phyloP scores from a whole-genome alignment of 106 monocot genomes.

The Triglochin maritima region DNA sequence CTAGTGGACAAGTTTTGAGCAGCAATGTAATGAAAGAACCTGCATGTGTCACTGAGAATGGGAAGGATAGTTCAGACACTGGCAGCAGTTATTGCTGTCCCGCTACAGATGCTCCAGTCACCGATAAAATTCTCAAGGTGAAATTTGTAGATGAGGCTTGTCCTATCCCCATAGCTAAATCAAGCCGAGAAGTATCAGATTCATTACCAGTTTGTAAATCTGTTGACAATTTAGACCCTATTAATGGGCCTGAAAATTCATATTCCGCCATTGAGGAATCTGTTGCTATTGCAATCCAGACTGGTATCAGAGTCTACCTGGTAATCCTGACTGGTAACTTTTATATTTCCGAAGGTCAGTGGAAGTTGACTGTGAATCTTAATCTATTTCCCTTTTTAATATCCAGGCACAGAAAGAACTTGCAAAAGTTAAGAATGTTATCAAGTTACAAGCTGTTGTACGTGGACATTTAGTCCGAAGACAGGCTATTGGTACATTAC shows the following conservation, averaged over 20 bases:
- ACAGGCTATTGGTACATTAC: constrained; percentile 68
- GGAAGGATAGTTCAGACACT: constrained; percentile 39
- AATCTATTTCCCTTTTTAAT: neutral
- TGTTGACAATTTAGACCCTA: constrained; percentile 6
- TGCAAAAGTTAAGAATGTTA: constrained; percentile 39
- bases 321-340: constrained; percentile 22
- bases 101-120: constrained; percentile 26
- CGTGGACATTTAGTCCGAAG: constrained; percentile 74
- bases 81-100: constrained; percentile 14
- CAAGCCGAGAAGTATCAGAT: constrained; percentile 10
- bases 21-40: constrained; percentile 47
- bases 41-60: constrained; percentile 13
- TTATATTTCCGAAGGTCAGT: neutral
- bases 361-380: neutral
- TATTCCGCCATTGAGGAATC: constrained; percentile 19
- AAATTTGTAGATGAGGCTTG: constrained; percentile 27
- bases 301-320: constrained; percentile 63
- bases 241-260: neutral
- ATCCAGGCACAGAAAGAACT: constrained; percentile 16
- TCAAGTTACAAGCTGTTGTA: constrained; percentile 82
- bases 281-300: constrained; percentile 47
- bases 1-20: constrained; percentile 45
- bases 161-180: neutral
- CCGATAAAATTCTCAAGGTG: constrained; percentile 30
- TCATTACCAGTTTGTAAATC: neutral